phyloP scores from a whole-genome alignment of 108 stramenopile genomes.

The Chaetoceros muelleri region DNA sequence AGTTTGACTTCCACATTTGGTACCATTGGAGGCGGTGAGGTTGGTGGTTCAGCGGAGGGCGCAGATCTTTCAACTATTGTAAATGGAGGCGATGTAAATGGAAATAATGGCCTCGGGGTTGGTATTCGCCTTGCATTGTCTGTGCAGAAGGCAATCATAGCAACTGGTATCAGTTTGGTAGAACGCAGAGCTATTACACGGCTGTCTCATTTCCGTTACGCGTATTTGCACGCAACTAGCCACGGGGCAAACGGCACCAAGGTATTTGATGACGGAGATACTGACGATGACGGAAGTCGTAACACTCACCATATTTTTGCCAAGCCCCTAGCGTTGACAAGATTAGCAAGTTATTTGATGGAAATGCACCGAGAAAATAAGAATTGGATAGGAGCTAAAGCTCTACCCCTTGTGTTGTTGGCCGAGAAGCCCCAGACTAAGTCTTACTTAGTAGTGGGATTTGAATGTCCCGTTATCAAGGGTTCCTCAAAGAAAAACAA shows the following conservation, averaged over 20 bases:
- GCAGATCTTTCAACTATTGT: conserved; percentile 50
- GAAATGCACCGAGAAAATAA: conserved; percentile 86
- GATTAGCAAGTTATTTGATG: conserved; percentile 76
- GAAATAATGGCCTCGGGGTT: conserved; percentile 59
- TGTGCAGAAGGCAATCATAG: conserved; percentile 52
- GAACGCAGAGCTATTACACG: conserved; percentile 70
- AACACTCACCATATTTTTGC: conserved; percentile 49
- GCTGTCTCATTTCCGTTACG: conserved; percentile 79
- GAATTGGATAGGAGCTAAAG: conserved; percentile 79
- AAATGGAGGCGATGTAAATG: conserved; percentile 61
- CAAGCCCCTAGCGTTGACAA: conserved; percentile 66
- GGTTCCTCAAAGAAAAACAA: conserved; percentile 66
- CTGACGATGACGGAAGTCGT: conserved; percentile 6
- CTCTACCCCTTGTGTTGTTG: conserved; percentile 74
- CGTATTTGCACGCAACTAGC: conserved; percentile 60
- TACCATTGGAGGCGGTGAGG: conserved; percentile 10
- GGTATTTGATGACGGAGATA: conserved; percentile 24
- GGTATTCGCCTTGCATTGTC: conserved; percentile 71
- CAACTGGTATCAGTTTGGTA: conserved; percentile 54
- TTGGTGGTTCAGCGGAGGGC: conserved; percentile 34
- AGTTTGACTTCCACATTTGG: conserved; percentile 19
- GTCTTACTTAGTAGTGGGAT: conserved; percentile 85
- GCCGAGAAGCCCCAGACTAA: conserved; percentile 66
- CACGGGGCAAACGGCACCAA: conserved; percentile 18
- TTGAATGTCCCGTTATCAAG: conserved; percentile 66